A percentile compares a stretch with the other conserved stretches of the same genome.
Conservation (phyloP, 176 grass and related monocot species). For the Hyparrhenia diplandra region DNA sequence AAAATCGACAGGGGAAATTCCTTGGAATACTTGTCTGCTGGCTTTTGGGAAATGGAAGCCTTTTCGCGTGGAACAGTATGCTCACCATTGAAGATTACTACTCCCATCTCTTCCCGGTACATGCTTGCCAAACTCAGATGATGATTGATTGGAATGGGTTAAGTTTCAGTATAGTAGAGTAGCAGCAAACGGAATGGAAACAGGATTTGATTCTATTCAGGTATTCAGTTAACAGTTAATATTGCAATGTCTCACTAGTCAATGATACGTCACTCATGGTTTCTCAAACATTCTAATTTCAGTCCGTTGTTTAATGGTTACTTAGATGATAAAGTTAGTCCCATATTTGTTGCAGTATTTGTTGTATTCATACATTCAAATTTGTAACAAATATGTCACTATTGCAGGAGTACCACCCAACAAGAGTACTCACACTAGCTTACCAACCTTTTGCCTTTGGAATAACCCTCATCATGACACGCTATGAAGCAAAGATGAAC, state of each 20-base stretch:
- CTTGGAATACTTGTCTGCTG: constrained; percentile 66
- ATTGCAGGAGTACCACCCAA: constrained; percentile 57
- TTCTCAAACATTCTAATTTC: not conserved
- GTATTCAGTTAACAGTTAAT: not conserved
- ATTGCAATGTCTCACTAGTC: not conserved
- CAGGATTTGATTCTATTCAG: not conserved
- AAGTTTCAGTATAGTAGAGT: not conserved
- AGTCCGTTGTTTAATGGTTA: not conserved
- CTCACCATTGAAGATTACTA: constrained; percentile 86
- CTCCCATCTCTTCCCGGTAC: constrained; percentile 57
- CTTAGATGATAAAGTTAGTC: not conserved
- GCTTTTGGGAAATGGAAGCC: constrained; percentile 72
- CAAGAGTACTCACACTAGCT: constrained; percentile 55
- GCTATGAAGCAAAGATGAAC: constrained; percentile 70
- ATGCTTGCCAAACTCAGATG: not conserved
- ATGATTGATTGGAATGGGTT: not conserved
- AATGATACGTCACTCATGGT: not conserved
- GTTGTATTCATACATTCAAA: not conserved
- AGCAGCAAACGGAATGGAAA: too few species aligned
- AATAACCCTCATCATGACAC: constrained; percentile 55
- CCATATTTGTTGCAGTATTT: not conserved
- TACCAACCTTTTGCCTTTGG: constrained; percentile 81
- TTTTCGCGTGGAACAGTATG: constrained; percentile 77
- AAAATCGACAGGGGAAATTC: constrained; percentile 52
- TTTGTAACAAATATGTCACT: not conserved